Evolutionary conservation across 345 rosid species (phyloP).

Genomic region (Dovyalis caffra): DNA sequence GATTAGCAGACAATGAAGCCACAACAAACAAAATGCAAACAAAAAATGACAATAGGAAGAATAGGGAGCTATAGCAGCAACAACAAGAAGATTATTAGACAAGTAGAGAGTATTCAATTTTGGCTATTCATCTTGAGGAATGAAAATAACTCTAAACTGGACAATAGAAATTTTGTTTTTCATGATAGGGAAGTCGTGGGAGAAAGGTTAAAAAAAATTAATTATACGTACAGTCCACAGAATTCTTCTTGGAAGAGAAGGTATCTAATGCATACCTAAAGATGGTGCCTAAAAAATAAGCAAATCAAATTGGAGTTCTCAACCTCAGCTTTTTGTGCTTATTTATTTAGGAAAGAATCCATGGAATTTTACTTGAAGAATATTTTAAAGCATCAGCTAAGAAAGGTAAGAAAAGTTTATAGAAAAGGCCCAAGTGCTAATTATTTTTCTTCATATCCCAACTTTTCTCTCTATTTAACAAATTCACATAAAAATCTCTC

Average conservation of each 20-base stretch:
- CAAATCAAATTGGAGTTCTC: not conserved
- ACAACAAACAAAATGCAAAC: conserved; percentile 1
- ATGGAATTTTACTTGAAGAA: not conserved
- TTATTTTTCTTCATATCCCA: not conserved
- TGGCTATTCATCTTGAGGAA: not conserved
- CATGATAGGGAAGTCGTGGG: conserved; percentile 14
- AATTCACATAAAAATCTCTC: not conserved
- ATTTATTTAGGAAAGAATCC: not conserved
- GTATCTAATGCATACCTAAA: not conserved
- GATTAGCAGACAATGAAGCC: conserved; percentile 12
- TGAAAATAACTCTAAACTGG: not conserved
- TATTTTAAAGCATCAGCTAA: not conserved
- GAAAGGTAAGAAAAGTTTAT: not conserved
- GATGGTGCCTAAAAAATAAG: not conserved
- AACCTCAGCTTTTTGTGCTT: not conserved
- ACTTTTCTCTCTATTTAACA: not conserved
- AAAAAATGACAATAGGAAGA: conserved; percentile 4
- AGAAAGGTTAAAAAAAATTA: not conserved
- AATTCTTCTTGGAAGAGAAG: not conserved
- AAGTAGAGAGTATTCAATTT: not conserved
- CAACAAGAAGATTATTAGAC: conserved; percentile 1
- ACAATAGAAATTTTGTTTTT: not conserved
- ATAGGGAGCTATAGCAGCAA: not conserved
- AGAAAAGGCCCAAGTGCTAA: not conserved
- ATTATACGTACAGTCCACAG: not conserved